A percentile compares a stretch with the other conserved stretches of the same genome.
Evolutionary conservation across 2,329 filamentous ascomycete genomes (phyloP).

Genomic region (Neophaeococcomyces aloes): DNA sequence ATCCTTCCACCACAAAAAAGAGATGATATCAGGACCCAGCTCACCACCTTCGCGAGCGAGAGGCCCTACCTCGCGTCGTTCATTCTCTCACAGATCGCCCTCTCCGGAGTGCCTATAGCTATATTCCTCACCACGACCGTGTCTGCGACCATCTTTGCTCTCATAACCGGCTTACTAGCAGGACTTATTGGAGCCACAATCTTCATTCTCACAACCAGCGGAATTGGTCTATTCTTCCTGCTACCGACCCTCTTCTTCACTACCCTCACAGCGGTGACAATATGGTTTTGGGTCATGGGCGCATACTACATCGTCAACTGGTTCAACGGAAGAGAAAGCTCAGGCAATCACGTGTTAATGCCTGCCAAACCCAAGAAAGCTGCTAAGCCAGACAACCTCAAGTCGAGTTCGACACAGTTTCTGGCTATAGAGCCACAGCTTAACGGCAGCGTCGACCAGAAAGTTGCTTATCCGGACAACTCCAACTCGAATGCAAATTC

Average conservation of each 20-base stretch:
- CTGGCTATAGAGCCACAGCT: no score
- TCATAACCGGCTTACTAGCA: constrained; percentile 49
- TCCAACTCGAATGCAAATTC: not conserved
- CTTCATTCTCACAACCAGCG: constrained; percentile 58
- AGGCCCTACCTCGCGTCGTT: constrained; percentile 64
- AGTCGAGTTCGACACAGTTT: no score
- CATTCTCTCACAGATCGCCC: constrained; percentile 51
- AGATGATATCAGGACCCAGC: constrained; percentile 44
- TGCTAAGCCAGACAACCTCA: constrained; percentile 8
- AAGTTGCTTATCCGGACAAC: constrained; percentile 6
- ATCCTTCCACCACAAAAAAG: constrained; percentile 53
- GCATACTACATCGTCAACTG: constrained; percentile 35
- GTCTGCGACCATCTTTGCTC: constrained; percentile 51
- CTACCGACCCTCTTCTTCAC: constrained; percentile 59
- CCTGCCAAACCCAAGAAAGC: constrained; percentile 8
- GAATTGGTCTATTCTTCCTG: constrained; percentile 56
- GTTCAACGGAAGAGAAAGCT: constrained; percentile 17
- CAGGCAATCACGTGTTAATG: constrained; percentile 11
- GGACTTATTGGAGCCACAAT: constrained; percentile 41
- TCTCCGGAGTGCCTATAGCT: constrained; percentile 56
- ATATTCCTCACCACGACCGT: constrained; percentile 59
- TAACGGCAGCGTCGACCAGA: no score
- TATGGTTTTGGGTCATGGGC: constrained; percentile 58
- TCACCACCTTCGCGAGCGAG: constrained; percentile 47
- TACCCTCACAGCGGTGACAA: constrained; percentile 48